Evolutionary conservation across 2,329 filamentous ascomycete species (phyloP), one percentile per base, ranked within the genome.

Genomic region (Dryadomyces quercivorus): DNA sequence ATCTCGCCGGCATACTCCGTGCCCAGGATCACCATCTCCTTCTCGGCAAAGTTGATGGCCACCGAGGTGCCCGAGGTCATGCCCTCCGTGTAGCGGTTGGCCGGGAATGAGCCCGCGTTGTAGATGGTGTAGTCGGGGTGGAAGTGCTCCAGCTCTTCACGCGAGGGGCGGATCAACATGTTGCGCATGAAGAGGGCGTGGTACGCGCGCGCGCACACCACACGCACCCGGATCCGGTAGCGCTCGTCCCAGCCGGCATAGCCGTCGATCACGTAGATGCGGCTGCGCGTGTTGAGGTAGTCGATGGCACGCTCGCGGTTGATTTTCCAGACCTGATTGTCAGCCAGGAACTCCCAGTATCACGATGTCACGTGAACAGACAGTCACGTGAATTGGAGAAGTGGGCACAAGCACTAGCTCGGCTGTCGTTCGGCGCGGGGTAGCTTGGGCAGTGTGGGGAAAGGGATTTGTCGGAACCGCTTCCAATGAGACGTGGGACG

Each of bases 141-240:
- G 83, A 98, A 98, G 75, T 89, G 82, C 76, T 95, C 86, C 54
- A 98, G 85, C 78, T 98, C 91, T 74, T 94, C 88, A 60, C 81
- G 82, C 53, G 84, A 78, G 60, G 93, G 93, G 64, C 93, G 87
- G 77, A 98, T 98, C 68, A 98, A 86, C 93, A 98, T 98, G 81
- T 98, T 98, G 69, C 91, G 88, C 93, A 98, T 98, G 84, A 98
- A 98, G 61, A 98, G 83, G 59, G 93, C 93, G 81, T 98, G 93
- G 81, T 98, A 98, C 72, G 93, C 93, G 69, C 93, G 91, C 62
- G 93, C 93, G 76, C 93, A 98, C 68, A 98, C 91, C 61, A 98
- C 92, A 67, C 93, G 91, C 65, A 98, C 93, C 66, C 85, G 88
- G 75, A 98, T 97, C 63, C 91, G 82, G 80, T 98, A 98, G 72